Conservation (phyloP, 2,329 filamentous ascomycete species). For the Colletotrichum kahawae region DNA sequence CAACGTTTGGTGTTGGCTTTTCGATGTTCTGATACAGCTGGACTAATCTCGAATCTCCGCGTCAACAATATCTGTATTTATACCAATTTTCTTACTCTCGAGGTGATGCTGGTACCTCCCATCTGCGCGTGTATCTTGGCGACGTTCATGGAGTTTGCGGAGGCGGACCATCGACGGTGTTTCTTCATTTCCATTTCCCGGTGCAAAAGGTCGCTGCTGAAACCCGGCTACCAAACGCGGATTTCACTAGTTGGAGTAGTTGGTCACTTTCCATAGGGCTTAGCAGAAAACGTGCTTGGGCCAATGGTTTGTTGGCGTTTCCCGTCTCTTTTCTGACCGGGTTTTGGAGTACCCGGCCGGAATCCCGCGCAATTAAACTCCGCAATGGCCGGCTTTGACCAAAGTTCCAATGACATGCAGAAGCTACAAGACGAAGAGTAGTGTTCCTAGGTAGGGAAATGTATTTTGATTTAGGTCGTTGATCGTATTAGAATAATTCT, state of each 20-base stretch:
- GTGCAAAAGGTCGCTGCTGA: background rate
- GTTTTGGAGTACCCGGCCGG: background rate
- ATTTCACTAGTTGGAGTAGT: background rate
- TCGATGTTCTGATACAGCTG: background rate
- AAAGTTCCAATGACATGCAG: background rate
- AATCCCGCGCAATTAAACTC: background rate
- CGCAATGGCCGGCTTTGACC: background rate
- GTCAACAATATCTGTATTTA: background rate
- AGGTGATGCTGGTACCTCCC: accelerated
- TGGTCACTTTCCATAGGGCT: background rate
- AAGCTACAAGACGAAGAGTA: no score
- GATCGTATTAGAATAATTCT: background rate
- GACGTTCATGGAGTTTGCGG: background rate
- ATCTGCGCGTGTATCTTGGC: background rate
- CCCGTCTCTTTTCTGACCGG: background rate
- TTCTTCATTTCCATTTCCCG: background rate
- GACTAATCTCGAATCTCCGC: no score
- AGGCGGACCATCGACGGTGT: background rate
- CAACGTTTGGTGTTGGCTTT: background rate
- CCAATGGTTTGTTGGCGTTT: background rate
- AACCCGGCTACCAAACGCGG: background rate
- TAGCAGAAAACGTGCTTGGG: background rate
- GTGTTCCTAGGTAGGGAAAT: background rate
- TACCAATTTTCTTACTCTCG: accelerated
- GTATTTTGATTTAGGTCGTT: background rate